Base-by-base conservation (phyloP, 805 yeast genomes). In the Candida insectalens region DNA sequence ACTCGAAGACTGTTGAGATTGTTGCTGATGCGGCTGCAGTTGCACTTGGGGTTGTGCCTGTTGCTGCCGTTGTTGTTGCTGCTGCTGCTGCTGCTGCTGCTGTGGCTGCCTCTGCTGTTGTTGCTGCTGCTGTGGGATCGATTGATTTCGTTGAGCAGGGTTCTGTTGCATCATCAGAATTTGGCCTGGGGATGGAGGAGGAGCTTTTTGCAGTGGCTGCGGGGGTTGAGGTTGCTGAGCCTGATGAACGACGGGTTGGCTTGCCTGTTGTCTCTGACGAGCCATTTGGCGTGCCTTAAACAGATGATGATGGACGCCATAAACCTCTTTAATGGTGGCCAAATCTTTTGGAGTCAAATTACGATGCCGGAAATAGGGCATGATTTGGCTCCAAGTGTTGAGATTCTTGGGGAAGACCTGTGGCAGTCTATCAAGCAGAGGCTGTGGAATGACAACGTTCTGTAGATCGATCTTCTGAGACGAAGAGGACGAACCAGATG, bases 311-410 rank as follows among this genome's bases (percentile, higher is more conserved):
- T 62, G 69, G 33, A 78, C 60, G 30, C 71, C 67, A 53, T 84
- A 84, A 6, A 80, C 74, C 38, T 74, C 78, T 50, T 73, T 77
- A 29, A 83, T 74, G 17, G 69, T 53, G 12, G 71, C 71, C 61
- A 78, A 59, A 19, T 70, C 71, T 22, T 74, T 68, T 5, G 71
- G 68, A 1, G 82, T 74, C 26, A 83, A 57, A 38, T 72, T 62
- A 38, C 73, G 74, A 23, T 42, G 48, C 41, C 71, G 67, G 42
- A 73, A 70, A 44, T 77, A 67, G 27, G 77, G 79, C 53, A 77
- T 73, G 19, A 84, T 74, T 50, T 77, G 83, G 16, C 74, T 71
- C 95, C 95, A 87, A 5, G 94, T 83, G 44, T 71, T 77, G 19
- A 77, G 77, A 32, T 76, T 79, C 10, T 78, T 77, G 0, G 96